Base-by-base conservation (phyloP, 1,139 yeast species). In the Hyphopichia khmerensis region DNA sequence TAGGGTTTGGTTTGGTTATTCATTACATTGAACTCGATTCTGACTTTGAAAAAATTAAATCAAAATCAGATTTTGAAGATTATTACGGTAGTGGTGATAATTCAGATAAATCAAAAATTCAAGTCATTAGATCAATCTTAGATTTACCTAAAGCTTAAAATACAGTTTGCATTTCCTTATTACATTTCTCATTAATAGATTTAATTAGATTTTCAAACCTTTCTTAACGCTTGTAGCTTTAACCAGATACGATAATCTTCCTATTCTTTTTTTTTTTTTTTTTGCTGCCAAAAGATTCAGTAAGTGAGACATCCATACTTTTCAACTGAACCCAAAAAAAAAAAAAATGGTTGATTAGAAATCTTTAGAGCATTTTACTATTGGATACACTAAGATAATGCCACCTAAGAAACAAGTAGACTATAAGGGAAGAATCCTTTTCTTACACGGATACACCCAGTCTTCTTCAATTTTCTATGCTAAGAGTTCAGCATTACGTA, bases 1-100 rank as follows among this genome's bases (percentile, higher is more conserved):
- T 72, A 38, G 81, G 80, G 1, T 71, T 78, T 62, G 81, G 81
- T 4, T 65, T 67, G 30, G 77, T 82, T 4, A 65, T 80, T 41
- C 89, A 83, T 52, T 82, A 68, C 51, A 73, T 82, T 16, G 93
- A 85, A 50, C 48, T 65, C 26, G 75, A 71, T 27, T 59, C 58
- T 30, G 84, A 79, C 42, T 60, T 64, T 41, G 56, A 65, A 15
- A 65, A 56, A 17, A 48, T 75, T 29, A 48, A 43, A 40, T 33
- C 40, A 5, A 62, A 60, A 39, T 48, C 47, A 2, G 77, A 73
- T 51, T 73, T 62, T 42, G 48, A 45, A 8, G 55, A 65, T 37
- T 72, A 55, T 53, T 73, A 72, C 45, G 71, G 69, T 2, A 43
- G 44, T n/a, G 74, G 67, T 10, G 62, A 60, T 41, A 56, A 55